phyloP scores from a whole-genome alignment of 192 early-diverging fungal genomes.

The Rhizoclosmatium sp. region DNA sequence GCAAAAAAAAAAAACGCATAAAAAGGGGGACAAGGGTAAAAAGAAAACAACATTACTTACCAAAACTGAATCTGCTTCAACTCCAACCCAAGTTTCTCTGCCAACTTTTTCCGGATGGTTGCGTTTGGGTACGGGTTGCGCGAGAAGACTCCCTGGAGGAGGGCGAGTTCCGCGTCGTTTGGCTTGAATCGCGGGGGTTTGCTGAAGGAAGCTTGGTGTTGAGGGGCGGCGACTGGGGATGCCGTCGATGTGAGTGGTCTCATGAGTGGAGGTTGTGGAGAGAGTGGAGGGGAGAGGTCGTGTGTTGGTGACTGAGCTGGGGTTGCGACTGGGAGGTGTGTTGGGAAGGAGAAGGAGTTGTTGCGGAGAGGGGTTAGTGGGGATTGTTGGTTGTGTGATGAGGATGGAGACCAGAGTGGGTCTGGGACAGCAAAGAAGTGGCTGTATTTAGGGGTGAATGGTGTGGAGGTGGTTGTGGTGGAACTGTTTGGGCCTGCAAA shows the following conservation, averaged over 20 bases:
- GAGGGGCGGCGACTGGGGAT: background rate
- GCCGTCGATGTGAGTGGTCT: background rate
- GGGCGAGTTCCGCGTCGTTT: conserved; percentile 13
- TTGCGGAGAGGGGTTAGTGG: too few relatives aligned
- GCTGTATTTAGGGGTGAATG: too few relatives aligned
- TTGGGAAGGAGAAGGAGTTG: too few relatives aligned
- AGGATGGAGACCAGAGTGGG: too few relatives aligned
- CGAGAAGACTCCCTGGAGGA: background rate
- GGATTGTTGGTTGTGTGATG: too few relatives aligned
- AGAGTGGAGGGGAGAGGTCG: too few relatives aligned
- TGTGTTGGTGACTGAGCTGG: too few relatives aligned
- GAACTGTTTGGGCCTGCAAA: too few relatives aligned
- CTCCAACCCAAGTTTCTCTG: conserved; percentile 9
- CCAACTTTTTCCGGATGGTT: background rate
- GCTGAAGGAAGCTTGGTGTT: background rate
- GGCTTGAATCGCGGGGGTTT: conserved; percentile 24
- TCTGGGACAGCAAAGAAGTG: too few relatives aligned
- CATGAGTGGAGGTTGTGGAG: too few relatives aligned
- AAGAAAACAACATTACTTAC: background rate
- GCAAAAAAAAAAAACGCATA: background rate
- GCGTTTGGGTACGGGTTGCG: conserved; percentile 27
- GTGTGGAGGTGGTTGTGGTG: too few relatives aligned
- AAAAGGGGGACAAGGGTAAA: background rate
- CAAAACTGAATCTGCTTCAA: conserved; percentile 30
- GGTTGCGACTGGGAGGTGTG: too few relatives aligned